These are phyloP conservation scores for Calonectria pseudoturangicola DNA, from an alignment of 2,329 filamentous ascomycete species.

Conservation along the genomic window DNA sequence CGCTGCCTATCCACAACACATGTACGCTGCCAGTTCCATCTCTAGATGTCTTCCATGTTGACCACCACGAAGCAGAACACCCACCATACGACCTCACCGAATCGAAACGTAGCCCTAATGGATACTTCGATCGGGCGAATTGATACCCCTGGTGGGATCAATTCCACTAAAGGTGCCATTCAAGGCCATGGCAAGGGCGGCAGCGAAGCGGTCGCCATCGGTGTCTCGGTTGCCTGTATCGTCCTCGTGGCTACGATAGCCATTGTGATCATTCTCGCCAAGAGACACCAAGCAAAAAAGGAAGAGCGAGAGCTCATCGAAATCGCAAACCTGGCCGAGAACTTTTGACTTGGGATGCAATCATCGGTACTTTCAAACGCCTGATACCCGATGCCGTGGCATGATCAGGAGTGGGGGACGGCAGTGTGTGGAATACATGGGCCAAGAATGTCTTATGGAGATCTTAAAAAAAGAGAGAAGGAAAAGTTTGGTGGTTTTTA, in stretches of 20 bases:
- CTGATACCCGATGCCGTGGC: no score
- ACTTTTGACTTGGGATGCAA: neutral
- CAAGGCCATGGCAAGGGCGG: neutral
- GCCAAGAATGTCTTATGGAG: neutral
- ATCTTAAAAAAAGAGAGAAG: neutral
- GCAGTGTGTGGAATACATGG: neutral
- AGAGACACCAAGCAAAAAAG: neutral
- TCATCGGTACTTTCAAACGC: neutral
- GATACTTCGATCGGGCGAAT: conserved; percentile 2
- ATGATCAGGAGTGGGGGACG: neutral
- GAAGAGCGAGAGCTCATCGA: neutral
- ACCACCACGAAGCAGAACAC: neutral
- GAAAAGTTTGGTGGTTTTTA: neutral
- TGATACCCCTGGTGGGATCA: neutral
- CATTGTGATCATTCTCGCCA: neutral
- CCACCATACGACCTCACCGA: no score
- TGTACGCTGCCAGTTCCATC: neutral
- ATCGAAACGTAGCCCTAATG: neutral
- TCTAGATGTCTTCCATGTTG: neutral
- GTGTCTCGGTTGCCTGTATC: neutral
- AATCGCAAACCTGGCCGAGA: conserved; percentile 5
- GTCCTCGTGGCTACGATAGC: neutral
- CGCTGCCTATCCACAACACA: neutral
- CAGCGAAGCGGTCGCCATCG: neutral
- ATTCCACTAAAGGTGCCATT: neutral